These are phyloP conservation scores for Fusarium setosum DNA, from an alignment of 2,329 filamentous ascomycete species.

Conservation along the genomic window DNA sequence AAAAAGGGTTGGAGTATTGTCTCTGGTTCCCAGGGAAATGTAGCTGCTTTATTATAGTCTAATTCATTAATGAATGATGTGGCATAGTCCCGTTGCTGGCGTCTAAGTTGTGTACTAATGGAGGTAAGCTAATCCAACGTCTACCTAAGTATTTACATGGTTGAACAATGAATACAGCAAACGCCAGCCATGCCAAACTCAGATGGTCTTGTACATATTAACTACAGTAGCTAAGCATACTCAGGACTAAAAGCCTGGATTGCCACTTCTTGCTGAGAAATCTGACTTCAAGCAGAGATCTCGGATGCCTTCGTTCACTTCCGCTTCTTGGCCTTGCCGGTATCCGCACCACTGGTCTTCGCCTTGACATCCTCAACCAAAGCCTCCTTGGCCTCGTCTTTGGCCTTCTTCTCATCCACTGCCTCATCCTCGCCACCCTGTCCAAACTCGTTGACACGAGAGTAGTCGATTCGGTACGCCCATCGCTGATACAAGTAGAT, in stretches of 20 bases:
- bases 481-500: slow-evolving; percentile 95
- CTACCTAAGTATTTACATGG: no score
- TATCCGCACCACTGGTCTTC: slow-evolving; percentile 63
- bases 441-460: slow-evolving; percentile 95
- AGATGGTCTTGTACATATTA: no score
- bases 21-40: no score
- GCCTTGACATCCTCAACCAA: slow-evolving; percentile 51
- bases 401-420: slow-evolving; percentile 74
- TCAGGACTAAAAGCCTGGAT: not conserved
- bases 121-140: no score
- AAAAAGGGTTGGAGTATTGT: no score
- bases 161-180: no score
- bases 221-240: not conserved
- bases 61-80: no score
- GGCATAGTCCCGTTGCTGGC: no score
- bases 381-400: slow-evolving; percentile 53
- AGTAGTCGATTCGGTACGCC: slow-evolving; percentile 92
- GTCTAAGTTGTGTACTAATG: no score
- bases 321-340: slow-evolving; percentile 57
- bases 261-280: not conserved
- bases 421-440: slow-evolving; percentile 95
- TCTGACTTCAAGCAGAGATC: not conserved
- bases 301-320: slow-evolving; percentile 44
- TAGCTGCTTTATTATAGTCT: no score
- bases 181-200: no score